These are phyloP conservation scores for Bryopsis sp. DNA, from an alignment of 139 green algal species.

Conservation along the genomic window DNA sequence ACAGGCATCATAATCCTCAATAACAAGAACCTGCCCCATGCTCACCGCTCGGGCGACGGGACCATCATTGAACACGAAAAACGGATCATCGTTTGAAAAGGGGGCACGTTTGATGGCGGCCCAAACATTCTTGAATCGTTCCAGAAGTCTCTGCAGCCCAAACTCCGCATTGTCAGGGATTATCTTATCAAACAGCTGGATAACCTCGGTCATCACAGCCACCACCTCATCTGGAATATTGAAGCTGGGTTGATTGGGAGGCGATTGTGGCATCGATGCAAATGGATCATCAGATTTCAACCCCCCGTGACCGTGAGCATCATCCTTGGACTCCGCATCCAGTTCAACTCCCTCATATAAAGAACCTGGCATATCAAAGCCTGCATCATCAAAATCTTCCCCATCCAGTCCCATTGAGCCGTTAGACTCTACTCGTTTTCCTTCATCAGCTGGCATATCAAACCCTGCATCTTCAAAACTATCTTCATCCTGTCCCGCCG, in stretches of 20 bases:
- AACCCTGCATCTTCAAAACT: not conserved
- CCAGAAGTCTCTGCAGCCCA: not conserved
- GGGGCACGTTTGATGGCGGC: not conserved
- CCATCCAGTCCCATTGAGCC: too few relatives aligned
- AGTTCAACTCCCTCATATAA: too few relatives aligned
- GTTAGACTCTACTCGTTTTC: too few relatives aligned
- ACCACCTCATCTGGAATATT: too few relatives aligned
- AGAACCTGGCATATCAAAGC: too few relatives aligned
- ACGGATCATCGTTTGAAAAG: not conserved
- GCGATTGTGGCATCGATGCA: too few relatives aligned
- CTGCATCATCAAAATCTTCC: too few relatives aligned
- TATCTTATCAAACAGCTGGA: not conserved
- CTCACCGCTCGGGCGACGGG: constrained; percentile 26
- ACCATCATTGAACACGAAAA: constrained; percentile 35
- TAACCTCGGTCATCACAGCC: not conserved
- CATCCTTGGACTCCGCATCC: too few relatives aligned
- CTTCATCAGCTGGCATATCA: not conserved
- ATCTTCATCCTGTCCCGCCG: not conserved
- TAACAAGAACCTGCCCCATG: constrained; percentile 25
- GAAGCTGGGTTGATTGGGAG: too few relatives aligned
- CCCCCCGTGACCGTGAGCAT: too few relatives aligned
- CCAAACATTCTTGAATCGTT: not conserved
- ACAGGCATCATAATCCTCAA: constrained; percentile 32
- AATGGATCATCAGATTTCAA: too few relatives aligned
- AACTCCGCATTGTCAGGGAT: not conserved